phyloP scores from a whole-genome alignment of 2,329 filamentous ascomycete species.

The Colletotrichum tamarilloi region DNA sequence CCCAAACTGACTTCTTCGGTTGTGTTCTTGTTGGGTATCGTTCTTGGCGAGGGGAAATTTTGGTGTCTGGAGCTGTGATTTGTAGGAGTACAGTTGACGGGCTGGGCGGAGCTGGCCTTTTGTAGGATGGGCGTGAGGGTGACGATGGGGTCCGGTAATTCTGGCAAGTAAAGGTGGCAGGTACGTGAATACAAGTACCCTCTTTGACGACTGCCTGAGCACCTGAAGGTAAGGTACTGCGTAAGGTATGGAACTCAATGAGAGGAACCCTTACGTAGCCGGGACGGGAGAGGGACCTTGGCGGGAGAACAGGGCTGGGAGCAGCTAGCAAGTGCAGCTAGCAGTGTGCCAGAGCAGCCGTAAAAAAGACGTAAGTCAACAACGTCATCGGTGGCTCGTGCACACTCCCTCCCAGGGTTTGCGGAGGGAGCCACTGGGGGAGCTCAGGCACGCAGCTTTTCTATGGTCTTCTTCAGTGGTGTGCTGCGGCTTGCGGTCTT shows the following conservation, averaged over 20 bases:
- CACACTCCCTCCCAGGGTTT: background rate
- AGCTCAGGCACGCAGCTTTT: slow-evolving; percentile 1
- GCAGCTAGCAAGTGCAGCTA: background rate
- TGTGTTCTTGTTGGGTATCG: slow-evolving; percentile 5
- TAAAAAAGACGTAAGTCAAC: slow-evolving; percentile 34
- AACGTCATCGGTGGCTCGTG: slow-evolving; percentile 39
- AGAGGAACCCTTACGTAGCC: slow-evolving; percentile 21
- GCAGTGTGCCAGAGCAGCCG: slow-evolving; percentile 4
- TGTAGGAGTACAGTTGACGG: slow-evolving; percentile 1
- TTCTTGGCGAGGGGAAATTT: background rate
- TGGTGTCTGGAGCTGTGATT: slow-evolving; percentile 15
- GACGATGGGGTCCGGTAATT: slow-evolving; percentile 32
- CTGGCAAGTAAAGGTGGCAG: slow-evolving; percentile 30
- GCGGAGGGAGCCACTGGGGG: background rate
- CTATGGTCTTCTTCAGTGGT: background rate
- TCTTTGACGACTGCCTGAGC: background rate
- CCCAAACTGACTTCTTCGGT: slow-evolving; percentile 34
- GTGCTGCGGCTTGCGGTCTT: background rate
- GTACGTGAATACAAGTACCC: slow-evolving; percentile 8
- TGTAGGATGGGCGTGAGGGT: slow-evolving; percentile 31
- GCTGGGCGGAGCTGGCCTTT: slow-evolving; percentile 36
- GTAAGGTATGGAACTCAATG: background rate
- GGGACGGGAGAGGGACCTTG: slow-evolving; percentile 5
- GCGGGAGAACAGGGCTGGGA: slow-evolving; percentile 15
- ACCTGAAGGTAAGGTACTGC: background rate